Percentiles rank a stretch among this genome's conserved stretches.
Evolutionary conservation across 805 yeast genomes (phyloP).

Genomic region (Yamadazyma sp.): DNA sequence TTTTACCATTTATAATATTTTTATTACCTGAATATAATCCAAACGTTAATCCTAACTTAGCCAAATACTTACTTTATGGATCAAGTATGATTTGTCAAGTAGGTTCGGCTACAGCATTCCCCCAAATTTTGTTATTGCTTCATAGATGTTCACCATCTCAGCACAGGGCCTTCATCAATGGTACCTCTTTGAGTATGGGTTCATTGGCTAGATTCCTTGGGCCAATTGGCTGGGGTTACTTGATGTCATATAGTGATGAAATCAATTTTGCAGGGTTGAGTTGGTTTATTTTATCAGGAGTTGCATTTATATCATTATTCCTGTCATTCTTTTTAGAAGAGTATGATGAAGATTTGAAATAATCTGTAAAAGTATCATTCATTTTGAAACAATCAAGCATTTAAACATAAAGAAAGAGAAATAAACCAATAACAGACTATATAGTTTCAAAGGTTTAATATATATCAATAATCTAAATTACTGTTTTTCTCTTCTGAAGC

Average conservation of each 20-base stretch:
- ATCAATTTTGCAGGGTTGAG: conserved; percentile 23
- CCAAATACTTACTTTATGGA: conserved; percentile 24
- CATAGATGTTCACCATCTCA: conserved; percentile 53
- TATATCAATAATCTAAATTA: too few species aligned
- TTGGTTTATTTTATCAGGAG: conserved; percentile 29
- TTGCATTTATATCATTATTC: conserved; percentile 17
- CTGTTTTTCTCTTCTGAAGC: too few species aligned
- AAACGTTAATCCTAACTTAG: conserved; percentile 19
- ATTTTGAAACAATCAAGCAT: too few species aligned
- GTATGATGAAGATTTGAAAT: conserved; percentile 15
- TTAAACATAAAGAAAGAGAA: too few species aligned
- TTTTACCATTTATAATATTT: conserved; percentile 48
- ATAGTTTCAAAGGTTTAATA: too few species aligned
- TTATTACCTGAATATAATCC: conserved; percentile 33
- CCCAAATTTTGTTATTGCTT: conserved; percentile 50
- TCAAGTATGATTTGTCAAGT: conserved; percentile 26
- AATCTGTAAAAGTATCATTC: not conserved
- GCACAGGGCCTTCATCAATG: conserved; percentile 58
- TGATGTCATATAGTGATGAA: conserved; percentile 29
- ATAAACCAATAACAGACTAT: too few species aligned
- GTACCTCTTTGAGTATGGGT: conserved; percentile 50
- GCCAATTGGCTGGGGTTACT: conserved; percentile 54
- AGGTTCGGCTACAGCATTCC: conserved; percentile 47
- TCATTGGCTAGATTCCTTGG: conserved; percentile 57
- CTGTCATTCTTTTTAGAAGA: conserved; percentile 25